These are phyloP conservation scores for Suhomyces guaymorum DNA, from an alignment of 1,139 yeast species.

Conservation along the genomic window DNA sequence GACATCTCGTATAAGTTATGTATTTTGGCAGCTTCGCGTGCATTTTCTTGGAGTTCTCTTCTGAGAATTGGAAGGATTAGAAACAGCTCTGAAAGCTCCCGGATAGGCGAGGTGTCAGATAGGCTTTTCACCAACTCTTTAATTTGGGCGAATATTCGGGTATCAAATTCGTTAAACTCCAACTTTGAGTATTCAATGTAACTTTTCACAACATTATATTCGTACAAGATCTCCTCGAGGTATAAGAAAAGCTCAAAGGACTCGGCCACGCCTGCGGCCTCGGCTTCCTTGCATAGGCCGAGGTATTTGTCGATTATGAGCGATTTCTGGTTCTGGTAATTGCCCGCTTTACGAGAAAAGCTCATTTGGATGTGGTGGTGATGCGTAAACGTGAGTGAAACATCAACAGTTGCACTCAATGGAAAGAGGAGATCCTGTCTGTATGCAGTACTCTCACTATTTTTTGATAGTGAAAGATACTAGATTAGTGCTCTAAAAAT, in stretches of 20 bases:
- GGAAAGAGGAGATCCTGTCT: neutral
- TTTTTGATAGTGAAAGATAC: no score
- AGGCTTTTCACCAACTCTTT: slow-evolving; percentile 17
- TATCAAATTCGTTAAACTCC: slow-evolving; percentile 9
- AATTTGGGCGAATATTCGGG: slow-evolving; percentile 5
- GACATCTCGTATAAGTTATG: slow-evolving; percentile 10
- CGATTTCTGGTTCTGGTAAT: slow-evolving; percentile 23
- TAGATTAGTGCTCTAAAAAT: no score
- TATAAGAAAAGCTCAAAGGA: slow-evolving; percentile 22
- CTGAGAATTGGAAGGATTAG: slow-evolving; percentile 30
- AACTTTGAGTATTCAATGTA: slow-evolving; percentile 15
- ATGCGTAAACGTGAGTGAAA: neutral
- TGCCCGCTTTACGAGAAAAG: slow-evolving; percentile 19
- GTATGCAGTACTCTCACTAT: neutral
- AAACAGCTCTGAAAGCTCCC: slow-evolving; percentile 22
- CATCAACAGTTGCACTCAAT: no score
- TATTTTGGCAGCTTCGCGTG: slow-evolving; percentile 34
- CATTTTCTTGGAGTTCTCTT: slow-evolving; percentile 32
- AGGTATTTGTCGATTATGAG: slow-evolving; percentile 18
- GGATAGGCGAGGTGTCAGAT: slow-evolving; percentile 27
- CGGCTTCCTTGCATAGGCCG: slow-evolving; percentile 16
- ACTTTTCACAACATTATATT: slow-evolving; percentile 21
- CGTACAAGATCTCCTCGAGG: slow-evolving; percentile 28
- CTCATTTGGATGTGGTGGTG: slow-evolving; percentile 2
- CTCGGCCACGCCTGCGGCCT: slow-evolving; percentile 15